Evolutionary conservation across 2,329 filamentous ascomycete genomes (phyloP).

Genomic region (Taxawa tesnikishii): DNA sequence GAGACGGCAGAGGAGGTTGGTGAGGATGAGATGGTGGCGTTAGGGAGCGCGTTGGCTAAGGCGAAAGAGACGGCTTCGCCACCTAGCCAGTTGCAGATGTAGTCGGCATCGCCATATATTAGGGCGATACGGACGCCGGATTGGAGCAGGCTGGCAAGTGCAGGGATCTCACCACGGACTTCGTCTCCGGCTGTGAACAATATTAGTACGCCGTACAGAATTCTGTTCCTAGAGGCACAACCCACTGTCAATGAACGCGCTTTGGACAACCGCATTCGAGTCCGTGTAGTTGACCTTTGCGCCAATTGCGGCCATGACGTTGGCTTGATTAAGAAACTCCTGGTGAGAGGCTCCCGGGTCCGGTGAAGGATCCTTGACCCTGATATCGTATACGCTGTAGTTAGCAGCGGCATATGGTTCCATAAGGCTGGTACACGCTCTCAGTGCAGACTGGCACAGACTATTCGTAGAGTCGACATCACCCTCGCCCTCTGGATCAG

Average conservation of each 20-base stretch:
- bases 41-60: constrained; percentile 30
- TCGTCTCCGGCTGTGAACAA: constrained; percentile 25
- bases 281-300: constrained; percentile 39
- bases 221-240: background rate
- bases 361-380: constrained; percentile 20
- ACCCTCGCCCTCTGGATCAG: constrained; percentile 23
- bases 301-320: constrained; percentile 37
- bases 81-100: constrained; percentile 52
- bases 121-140: constrained; percentile 48
- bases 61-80: constrained; percentile 59
- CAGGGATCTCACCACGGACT: constrained; percentile 26
- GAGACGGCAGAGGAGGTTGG: constrained; percentile 18
- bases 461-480: constrained; percentile 19
- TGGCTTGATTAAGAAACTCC: constrained; percentile 37
- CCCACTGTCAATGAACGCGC: constrained; percentile 24
- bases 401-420: constrained; percentile 9
- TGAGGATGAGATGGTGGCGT: constrained; percentile 18
- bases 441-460: constrained; percentile 15
- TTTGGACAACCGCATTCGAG: constrained; percentile 23
- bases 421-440: constrained; percentile 13
- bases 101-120: constrained; percentile 53
- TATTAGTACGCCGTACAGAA: background rate
- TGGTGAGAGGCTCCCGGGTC: constrained; percentile 31
- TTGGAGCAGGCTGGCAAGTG: constrained; percentile 29
- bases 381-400: constrained; percentile 34